A percentile compares a stretch with the other conserved stretches of the same genome.
Conservation (phyloP, 768 basidiomycete genomes). For the Flagelloscypha sp. region DNA sequence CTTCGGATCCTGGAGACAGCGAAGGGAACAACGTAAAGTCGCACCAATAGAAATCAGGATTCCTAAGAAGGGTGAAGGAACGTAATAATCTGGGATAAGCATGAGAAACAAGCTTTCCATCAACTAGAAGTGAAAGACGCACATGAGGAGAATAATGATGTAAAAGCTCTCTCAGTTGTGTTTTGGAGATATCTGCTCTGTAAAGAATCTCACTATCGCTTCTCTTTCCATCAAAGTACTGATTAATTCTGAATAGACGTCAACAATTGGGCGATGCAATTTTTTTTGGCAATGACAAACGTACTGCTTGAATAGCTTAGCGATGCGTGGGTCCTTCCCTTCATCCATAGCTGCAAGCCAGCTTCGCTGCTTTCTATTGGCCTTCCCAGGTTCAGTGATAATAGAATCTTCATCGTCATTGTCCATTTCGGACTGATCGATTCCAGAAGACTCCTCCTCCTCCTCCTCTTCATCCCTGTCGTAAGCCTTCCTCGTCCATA, state of each 20-base stretch:
- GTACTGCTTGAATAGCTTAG: slow-evolving; percentile 72
- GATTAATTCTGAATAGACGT: slow-evolving; percentile 61
- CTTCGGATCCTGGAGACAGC: background rate
- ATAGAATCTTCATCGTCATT: slow-evolving; percentile 43
- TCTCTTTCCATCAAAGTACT: slow-evolving; percentile 88
- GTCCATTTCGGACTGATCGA: no score
- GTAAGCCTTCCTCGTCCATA: slow-evolving; percentile 12
- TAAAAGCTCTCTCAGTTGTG: slow-evolving; percentile 75
- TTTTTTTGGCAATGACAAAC: slow-evolving; percentile 16
- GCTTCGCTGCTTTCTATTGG: slow-evolving; percentile 66
- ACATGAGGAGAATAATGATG: slow-evolving; percentile 87
- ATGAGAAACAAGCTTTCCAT: no score
- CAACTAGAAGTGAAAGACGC: slow-evolving; percentile 18
- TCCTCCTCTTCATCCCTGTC: slow-evolving; percentile 34
- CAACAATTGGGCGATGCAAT: background rate
- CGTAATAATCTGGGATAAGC: slow-evolving; percentile 38
- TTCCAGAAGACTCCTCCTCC: no score
- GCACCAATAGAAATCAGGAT: background rate
- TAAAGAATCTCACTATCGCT: slow-evolving; percentile 94
- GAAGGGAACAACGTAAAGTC: slow-evolving; percentile 1
- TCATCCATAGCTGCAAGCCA: slow-evolving; percentile 92
- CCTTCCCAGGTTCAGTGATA: slow-evolving; percentile 76
- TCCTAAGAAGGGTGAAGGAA: slow-evolving; percentile 43
- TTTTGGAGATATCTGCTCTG: slow-evolving; percentile 75
- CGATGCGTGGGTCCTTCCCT: slow-evolving; percentile 62